Evolutionary conservation across 345 rosid genomes (phyloP).

Genomic region (Hypericum perforatum): DNA sequence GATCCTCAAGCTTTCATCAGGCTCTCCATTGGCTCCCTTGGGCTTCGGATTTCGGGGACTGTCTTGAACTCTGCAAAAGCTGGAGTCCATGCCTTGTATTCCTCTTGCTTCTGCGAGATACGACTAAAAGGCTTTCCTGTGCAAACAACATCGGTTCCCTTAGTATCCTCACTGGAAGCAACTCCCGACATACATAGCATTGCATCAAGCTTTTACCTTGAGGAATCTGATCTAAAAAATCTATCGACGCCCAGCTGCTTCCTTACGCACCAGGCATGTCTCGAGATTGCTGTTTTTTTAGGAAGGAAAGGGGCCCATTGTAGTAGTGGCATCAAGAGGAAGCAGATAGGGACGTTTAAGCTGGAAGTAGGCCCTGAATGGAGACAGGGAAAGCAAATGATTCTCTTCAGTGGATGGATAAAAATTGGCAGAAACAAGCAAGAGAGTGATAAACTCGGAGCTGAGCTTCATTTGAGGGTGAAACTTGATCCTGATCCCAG

Average conservation of each 20-base stretch:
- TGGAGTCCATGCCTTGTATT: slow-evolving; percentile 36
- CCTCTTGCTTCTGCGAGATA: slow-evolving; percentile 70
- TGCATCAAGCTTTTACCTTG: slow-evolving; percentile 82
- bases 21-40: slow-evolving; percentile 74
- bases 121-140: slow-evolving; percentile 85
- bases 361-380: slow-evolving; percentile 85
- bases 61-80: slow-evolving; percentile 32
- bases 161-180: slow-evolving; percentile 60
- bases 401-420: slow-evolving; percentile 85
- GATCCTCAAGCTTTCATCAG: slow-evolving; percentile 96
- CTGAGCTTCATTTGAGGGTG: slow-evolving; percentile 81
- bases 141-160: slow-evolving; percentile 62
- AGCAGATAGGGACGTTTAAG: slow-evolving; percentile 72
- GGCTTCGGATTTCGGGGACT: slow-evolving; percentile 56
- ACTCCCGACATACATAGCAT: slow-evolving; percentile 64
- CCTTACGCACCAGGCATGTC: slow-evolving; percentile 54
- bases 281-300: slow-evolving; percentile 56
- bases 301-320: slow-evolving; percentile 64
- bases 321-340: slow-evolving; percentile 70
- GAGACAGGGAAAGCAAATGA: slow-evolving; percentile 61
- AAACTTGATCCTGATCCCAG: slow-evolving; percentile 93
- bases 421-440: slow-evolving; percentile 75
- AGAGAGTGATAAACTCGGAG: slow-evolving; percentile 48
- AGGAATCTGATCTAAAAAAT: slow-evolving; percentile 79
- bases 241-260: slow-evolving; percentile 72